A percentile compares a stretch with the other conserved stretches of the same genome.
Evolutionary conservation across 1,284 basidiomycete species (phyloP).

Genomic region (Ganoderma multipileum): DNA sequence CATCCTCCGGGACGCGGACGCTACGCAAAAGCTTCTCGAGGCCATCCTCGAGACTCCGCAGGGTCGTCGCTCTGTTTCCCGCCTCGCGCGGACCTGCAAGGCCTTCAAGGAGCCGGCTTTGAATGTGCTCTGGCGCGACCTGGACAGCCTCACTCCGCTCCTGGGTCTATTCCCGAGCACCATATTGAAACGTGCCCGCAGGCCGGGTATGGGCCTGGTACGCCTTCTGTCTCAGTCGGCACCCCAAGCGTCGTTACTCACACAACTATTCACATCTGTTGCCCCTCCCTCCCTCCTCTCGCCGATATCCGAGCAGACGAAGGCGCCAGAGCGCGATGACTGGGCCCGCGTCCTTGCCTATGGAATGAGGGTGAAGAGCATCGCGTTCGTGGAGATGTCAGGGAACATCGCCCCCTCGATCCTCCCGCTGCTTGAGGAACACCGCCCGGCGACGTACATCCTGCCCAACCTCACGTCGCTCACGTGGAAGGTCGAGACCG

Average conservation of each 20-base stretch:
- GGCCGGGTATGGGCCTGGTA: constrained; percentile 78
- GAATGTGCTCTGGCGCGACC: constrained; percentile 74
- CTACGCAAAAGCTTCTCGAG: constrained; percentile 68
- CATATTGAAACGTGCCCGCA: constrained; percentile 69
- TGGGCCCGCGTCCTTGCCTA: constrained; percentile 72
- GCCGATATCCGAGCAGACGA: constrained; percentile 49
- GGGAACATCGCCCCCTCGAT: constrained; percentile 67
- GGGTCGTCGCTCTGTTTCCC: constrained; percentile 63
- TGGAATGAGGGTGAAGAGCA: constrained; percentile 66
- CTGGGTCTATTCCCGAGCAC: constrained; percentile 71
- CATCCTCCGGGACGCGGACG: constrained; percentile 70
- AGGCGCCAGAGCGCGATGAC: constrained; percentile 65
- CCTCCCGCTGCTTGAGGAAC: constrained; percentile 69
- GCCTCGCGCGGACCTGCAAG: constrained; percentile 76
- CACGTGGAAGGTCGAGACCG: constrained; percentile 73
- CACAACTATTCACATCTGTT: constrained; percentile 22
- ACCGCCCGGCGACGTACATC: constrained; percentile 64
- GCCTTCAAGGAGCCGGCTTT: constrained; percentile 76
- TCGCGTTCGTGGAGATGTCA: constrained; percentile 72
- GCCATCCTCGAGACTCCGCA: constrained; percentile 69
- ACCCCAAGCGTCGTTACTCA: constrained; percentile 23
- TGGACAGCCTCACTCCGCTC: constrained; percentile 76
- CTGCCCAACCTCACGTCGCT: constrained; percentile 72
- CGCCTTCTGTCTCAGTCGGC: constrained; percentile 42
- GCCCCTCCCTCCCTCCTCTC: constrained; percentile 17